Evolutionary conservation across 1,284 basidiomycete genomes (phyloP).

Genomic region (Entoloma clypeatum): DNA sequence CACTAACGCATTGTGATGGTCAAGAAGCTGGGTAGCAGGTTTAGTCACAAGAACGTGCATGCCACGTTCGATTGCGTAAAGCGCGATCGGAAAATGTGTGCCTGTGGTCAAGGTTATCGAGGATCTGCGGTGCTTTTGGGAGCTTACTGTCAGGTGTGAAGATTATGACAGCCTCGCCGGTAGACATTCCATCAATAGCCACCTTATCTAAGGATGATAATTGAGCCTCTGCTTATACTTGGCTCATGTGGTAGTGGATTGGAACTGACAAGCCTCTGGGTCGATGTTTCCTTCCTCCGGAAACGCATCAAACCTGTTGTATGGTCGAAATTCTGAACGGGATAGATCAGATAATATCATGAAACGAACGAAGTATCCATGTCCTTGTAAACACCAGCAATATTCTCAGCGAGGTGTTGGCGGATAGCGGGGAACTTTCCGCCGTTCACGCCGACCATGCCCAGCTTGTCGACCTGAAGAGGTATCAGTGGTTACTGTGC

Average conservation of each 20-base stretch:
- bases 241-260: background rate
- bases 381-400: constrained; percentile 80
- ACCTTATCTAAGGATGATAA: constrained; percentile 60
- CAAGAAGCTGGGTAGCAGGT: constrained; percentile 83
- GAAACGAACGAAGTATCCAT: constrained; percentile 71
- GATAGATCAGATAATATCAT: background rate
- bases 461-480: constrained; percentile 60
- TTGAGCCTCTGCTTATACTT: constrained; percentile 5
- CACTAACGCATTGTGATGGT: constrained; percentile 78
- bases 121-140: constrained; percentile 8
- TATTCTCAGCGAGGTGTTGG: constrained; percentile 79
- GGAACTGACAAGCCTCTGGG: constrained; percentile 73
- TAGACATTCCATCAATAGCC: constrained; percentile 76
- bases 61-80: constrained; percentile 80
- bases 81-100: constrained; percentile 83
- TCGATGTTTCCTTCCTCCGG: constrained; percentile 70
- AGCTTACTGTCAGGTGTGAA: constrained; percentile 81
- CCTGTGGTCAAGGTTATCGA: constrained; percentile 33
- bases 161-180: constrained; percentile 85
- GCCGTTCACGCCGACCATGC: constrained; percentile 84
- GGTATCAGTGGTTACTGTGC: constrained; percentile 5
- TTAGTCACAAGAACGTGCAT: constrained; percentile 92
- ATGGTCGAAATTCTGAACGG: constrained; percentile 10
- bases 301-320: constrained; percentile 68
- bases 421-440: constrained; percentile 83